These are phyloP conservation scores for Leishmania amazonensis DNA, from an alignment of 208 protist species.

Conservation along the genomic window DNA sequence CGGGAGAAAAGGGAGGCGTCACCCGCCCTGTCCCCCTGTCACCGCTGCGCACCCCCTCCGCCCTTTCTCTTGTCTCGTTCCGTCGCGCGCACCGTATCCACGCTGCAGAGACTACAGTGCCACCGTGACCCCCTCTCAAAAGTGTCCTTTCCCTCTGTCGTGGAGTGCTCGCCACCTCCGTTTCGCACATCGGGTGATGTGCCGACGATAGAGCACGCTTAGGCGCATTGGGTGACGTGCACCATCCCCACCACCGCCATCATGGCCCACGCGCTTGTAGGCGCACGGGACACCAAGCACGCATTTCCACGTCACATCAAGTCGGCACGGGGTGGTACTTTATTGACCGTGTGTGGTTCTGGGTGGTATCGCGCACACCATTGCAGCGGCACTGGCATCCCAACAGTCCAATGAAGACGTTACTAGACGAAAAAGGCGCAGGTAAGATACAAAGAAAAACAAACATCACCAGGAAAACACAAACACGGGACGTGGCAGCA, in stretches of 20 bases:
- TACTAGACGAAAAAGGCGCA: not conserved
- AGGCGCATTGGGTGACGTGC: not conserved
- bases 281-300: not conserved
- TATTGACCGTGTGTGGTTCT: not conserved
- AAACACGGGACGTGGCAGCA: not conserved
- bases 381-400: not conserved
- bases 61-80: not conserved
- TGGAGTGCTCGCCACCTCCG: not conserved
- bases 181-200: conserved; percentile 1
- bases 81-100: not conserved
- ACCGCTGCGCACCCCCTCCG: no score
- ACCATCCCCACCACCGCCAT: not conserved
- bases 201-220: not conserved
- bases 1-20: not conserved
- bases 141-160: not conserved
- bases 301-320: not conserved
- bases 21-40: not conserved
- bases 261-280: not conserved
- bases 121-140: not conserved
- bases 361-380: not conserved
- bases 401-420: not conserved
- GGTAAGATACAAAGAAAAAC: not conserved
- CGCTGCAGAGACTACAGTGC: not conserved
- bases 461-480: not conserved
- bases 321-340: not conserved